phyloP scores from a whole-genome alignment of 1,284 basidiomycete species.

The Chondrostereum purpureum region DNA sequence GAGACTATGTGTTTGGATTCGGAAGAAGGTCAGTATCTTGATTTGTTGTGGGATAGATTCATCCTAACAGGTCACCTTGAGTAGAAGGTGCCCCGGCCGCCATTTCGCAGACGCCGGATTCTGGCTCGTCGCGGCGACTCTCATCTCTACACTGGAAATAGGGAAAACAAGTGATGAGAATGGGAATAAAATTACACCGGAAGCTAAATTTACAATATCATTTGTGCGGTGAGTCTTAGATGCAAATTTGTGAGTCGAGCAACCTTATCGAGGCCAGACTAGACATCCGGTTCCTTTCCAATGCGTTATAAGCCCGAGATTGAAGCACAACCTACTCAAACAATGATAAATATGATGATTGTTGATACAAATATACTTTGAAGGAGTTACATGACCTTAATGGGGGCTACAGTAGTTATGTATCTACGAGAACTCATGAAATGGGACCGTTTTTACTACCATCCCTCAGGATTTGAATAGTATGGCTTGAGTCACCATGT shows the following conservation, averaged over 20 bases:
- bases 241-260: not conserved
- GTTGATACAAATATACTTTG: too few relatives aligned
- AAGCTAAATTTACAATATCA: not conserved
- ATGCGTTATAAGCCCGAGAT: not conserved
- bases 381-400: too few relatives aligned
- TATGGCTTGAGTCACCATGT: too few relatives aligned
- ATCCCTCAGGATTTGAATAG: too few relatives aligned
- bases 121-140: constrained; percentile 1
- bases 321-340: too few relatives aligned
- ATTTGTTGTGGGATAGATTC: not conserved
- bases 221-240: constrained; percentile 1
- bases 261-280: not conserved
- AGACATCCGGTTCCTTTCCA: not conserved
- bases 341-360: too few relatives aligned
- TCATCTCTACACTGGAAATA: constrained; percentile 1
- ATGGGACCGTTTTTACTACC: too few relatives aligned
- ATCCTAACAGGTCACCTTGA: not conserved
- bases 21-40: constrained; percentile 6
- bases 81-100: not conserved
- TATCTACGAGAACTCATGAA: too few relatives aligned
- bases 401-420: too few relatives aligned
- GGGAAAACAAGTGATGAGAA: not conserved
- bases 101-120: not conserved
- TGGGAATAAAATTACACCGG: not conserved
- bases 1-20: constrained; percentile 10